These are phyloP conservation scores for Komagataella mondaviorum DNA, from an alignment of 805 yeast species.

Conservation along the genomic window DNA sequence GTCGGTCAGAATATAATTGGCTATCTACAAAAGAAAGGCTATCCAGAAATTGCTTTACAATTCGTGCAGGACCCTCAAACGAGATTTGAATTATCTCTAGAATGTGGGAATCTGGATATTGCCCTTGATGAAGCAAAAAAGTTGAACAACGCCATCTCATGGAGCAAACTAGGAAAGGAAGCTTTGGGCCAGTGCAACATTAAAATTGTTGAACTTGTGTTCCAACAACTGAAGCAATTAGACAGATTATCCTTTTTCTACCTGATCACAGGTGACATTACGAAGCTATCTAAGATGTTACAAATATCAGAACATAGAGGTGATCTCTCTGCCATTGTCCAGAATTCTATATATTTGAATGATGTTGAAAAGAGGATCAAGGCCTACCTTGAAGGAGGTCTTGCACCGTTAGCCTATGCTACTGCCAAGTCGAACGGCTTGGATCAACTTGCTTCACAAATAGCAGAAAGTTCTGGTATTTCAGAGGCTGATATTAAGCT, in stretches of 20 bases:
- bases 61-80: constrained; percentile 96
- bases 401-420: constrained; percentile 83
- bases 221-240: constrained; percentile 75
- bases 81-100: constrained; percentile 88
- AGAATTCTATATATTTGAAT: constrained; percentile 68
- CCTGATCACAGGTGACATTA: constrained; percentile 67
- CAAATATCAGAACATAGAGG: constrained; percentile 81
- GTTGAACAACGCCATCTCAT: constrained; percentile 51
- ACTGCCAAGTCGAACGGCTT: constrained; percentile 82
- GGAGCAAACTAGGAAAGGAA: constrained; percentile 77
- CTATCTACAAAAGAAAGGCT: constrained; percentile 87
- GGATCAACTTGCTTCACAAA: constrained; percentile 57
- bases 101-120: constrained; percentile 76
- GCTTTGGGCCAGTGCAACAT: constrained; percentile 86
- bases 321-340: constrained; percentile 67
- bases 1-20: constrained; percentile 97
- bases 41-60: constrained; percentile 94
- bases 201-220: constrained; percentile 72
- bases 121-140: constrained; percentile 84
- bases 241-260: constrained; percentile 88
- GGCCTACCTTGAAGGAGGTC: constrained; percentile 64
- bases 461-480: constrained; percentile 58
- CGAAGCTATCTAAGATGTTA: constrained; percentile 73
- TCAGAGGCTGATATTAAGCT: constrained; percentile 47
- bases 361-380: constrained; percentile 64